Percentiles rank a stretch among this genome's conserved stretches.
These are phyloP conservation scores for Trametes hirsuta DNA, from an alignment of 1,284 basidiomycete species.

Conservation along the genomic window DNA sequence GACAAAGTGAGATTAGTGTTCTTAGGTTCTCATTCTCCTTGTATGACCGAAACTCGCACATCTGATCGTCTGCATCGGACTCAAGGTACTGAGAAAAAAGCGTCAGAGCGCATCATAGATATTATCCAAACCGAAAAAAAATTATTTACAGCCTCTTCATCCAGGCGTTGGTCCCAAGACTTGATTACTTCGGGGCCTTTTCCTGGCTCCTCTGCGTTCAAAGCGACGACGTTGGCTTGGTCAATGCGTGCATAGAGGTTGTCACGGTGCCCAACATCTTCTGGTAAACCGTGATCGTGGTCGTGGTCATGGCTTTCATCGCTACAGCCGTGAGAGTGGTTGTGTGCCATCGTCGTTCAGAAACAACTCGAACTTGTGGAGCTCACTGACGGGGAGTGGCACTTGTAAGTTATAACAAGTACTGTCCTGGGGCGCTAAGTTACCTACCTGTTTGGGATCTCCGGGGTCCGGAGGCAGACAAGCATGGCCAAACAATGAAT, in stretches of 20 bases:
- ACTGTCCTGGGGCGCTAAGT: too few relatives aligned
- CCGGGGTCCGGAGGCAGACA: constrained; percentile 7
- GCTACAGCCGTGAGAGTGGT: constrained; percentile 55
- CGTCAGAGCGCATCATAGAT: background rate
- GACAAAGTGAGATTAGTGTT: too few relatives aligned
- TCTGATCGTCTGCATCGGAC: constrained; percentile 83
- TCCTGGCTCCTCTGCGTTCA: constrained; percentile 56
- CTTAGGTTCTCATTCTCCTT: too few relatives aligned
- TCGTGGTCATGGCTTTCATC: constrained; percentile 59
- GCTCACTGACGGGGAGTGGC: background rate
- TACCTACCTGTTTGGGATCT: too few relatives aligned
- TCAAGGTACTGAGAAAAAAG: constrained; percentile 59
- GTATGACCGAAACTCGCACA: constrained; percentile 47
- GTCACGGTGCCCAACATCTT: constrained; percentile 62
- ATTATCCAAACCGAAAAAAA: background rate
- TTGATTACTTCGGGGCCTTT: constrained; percentile 64
- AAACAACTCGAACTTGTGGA: background rate
- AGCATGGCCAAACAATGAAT: constrained; percentile 20
- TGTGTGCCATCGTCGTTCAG: constrained; percentile 45
- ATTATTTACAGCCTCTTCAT: constrained; percentile 59
- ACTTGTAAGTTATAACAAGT: too few relatives aligned
- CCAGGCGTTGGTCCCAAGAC: constrained; percentile 72
- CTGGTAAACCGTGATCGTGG: constrained; percentile 39
- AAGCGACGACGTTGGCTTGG: constrained; percentile 68
- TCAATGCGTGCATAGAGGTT: constrained; percentile 75